phyloP scores from a whole-genome alignment of 73 alveolate genomes.

The Diophrys sp. region DNA sequence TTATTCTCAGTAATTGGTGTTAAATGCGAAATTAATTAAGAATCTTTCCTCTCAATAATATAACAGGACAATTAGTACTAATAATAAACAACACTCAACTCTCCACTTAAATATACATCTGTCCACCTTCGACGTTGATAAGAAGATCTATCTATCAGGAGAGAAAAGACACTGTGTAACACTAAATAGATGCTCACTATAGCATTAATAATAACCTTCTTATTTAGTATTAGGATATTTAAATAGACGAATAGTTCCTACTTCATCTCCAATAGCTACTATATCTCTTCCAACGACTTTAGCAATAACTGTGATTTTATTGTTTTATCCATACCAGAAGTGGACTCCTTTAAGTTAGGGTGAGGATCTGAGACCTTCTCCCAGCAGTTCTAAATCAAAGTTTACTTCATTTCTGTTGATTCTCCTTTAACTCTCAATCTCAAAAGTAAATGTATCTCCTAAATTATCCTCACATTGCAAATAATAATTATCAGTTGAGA shows the following conservation, averaged over 20 bases:
- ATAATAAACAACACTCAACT: too few species aligned
- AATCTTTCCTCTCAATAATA: too few species aligned
- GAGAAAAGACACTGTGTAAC: slow-evolving; percentile 67
- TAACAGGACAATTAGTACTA: too few species aligned
- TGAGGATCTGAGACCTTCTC: slow-evolving; percentile 88
- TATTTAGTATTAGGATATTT: slow-evolving; percentile 69
- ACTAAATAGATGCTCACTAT: slow-evolving; percentile 83
- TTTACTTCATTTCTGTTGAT: slow-evolving; percentile 58
- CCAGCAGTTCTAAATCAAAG: slow-evolving; percentile 94
- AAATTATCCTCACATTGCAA: slow-evolving; percentile 73
- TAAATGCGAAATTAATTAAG: too few species aligned
- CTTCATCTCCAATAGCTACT: slow-evolving; percentile 90
- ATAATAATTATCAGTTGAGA: slow-evolving; percentile 79
- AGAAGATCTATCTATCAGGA: slow-evolving; percentile 70
- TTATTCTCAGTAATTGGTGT: too few species aligned
- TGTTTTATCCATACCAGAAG: slow-evolving; percentile 76
- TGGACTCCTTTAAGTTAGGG: slow-evolving; percentile 87
- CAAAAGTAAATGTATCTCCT: slow-evolving; percentile 70
- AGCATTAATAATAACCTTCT: slow-evolving; percentile 78
- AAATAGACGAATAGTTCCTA: slow-evolving; percentile 87
- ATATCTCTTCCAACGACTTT: slow-evolving; percentile 73
- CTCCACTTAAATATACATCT: slow-evolving; percentile 82
- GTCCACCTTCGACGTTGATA: slow-evolving; percentile 68
- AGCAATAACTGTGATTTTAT: slow-evolving; percentile 74
- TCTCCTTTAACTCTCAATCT: slow-evolving; percentile 54